Evolutionary conservation across 2,329 filamentous ascomycete genomes (phyloP), one percentile per base, ranked within the genome.

Genomic region (Hypomyces rosellus): DNA sequence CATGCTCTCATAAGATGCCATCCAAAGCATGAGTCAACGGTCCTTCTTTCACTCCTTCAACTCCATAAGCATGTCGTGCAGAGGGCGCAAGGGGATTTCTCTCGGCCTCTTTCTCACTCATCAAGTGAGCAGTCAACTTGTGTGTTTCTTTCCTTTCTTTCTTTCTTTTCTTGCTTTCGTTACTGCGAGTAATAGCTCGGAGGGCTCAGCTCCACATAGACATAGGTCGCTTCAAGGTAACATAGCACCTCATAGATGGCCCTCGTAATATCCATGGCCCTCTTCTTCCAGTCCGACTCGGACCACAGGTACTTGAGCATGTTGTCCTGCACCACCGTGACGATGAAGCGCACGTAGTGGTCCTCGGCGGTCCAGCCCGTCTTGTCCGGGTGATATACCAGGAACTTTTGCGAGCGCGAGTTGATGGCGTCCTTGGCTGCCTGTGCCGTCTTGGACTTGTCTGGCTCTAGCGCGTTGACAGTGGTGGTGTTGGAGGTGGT

Each of bases 321-420:
- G 48, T 66, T 69, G 54, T 70, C 67, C 22, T 50, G 48, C n/a
- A 69, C 53, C 34, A 69, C 60, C 22, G 63, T 64, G 40, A 60
- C 61, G 37, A 72, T 64, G 61, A 72, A 72, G 34, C 69, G 66
- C 38, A 69, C 59, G 42, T 67, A 55, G 53, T 72, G 68, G 51
- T 72, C 69, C 45, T 69, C 62, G 39, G 54, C 44, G 16, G 62
- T 61, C 69, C 68, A 71, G 22, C 50, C 59, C 2, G 52, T 51
- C 63, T 71, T 71, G 49, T 66, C 60, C 20, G 68, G 67, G 54
- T 69, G 60, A 56, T 69, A 68, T 18, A 66, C 55, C 9, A 69
- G 54, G 53, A 61, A 70, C 51, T 63, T 63, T 47, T 58, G 42
- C 18, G 56, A 60, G 14, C 55, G 55, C 16, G 51, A 54, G 51